Conservation (phyloP, 176 grass and related monocot species). For the Ampelocalamus luodianensis region DNA sequence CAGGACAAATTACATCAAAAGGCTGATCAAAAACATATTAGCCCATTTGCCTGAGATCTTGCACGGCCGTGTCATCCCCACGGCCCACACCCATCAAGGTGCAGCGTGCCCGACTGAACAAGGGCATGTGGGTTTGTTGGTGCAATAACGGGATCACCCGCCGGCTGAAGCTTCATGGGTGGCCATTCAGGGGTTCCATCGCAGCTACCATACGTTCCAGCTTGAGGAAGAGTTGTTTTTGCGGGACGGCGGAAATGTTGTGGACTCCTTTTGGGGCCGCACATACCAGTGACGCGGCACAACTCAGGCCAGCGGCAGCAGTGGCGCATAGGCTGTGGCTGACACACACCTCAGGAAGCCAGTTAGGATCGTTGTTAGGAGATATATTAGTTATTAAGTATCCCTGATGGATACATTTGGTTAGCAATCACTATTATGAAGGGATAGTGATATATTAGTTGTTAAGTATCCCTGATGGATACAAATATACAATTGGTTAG, state of each 20-base stretch:
- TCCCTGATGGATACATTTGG: neutral
- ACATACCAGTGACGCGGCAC: neutral
- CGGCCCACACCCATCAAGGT: too few species aligned
- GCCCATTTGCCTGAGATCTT: neutral
- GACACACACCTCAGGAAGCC: neutral
- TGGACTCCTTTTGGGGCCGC: neutral
- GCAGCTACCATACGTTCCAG: neutral
- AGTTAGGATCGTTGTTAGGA: neutral
- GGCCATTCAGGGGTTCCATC: neutral
- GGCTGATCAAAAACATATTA: conserved; percentile 4
- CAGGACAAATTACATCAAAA: neutral
- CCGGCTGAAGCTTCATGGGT: neutral
- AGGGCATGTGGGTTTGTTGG: neutral
- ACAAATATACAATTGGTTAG: neutral
- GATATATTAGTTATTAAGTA: neutral
- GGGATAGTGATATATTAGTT: neutral
- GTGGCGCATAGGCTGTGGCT: neutral
- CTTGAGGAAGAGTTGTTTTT: neutral
- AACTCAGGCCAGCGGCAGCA: neutral
- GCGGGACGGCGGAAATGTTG: neutral
- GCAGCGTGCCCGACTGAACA: neutral
- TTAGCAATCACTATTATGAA: neutral
- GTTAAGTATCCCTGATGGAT: neutral
- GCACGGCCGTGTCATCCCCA: neutral
- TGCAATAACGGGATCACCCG: neutral